Evolutionary conservation across 2,329 filamentous ascomycete genomes (phyloP).

Genomic region (Penicillium sp.): DNA sequence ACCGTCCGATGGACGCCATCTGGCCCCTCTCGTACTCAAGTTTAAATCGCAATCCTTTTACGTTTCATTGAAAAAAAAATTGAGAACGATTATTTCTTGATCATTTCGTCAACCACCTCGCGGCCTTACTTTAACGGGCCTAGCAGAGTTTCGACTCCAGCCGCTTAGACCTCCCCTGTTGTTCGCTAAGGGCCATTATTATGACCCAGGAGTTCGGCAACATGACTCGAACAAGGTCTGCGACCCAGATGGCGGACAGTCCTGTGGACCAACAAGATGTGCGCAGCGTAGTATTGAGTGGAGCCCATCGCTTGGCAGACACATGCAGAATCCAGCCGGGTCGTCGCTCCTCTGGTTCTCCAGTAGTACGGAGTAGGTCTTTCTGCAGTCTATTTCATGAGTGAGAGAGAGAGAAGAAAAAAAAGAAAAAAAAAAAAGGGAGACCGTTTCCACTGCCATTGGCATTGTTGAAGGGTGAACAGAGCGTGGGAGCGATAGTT

Average conservation of each 20-base stretch:
- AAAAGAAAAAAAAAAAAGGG: conserved; percentile 3
- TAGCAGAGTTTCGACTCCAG: not conserved
- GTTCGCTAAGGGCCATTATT: conserved; percentile 10
- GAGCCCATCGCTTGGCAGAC: conserved; percentile 7
- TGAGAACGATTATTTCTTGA: not conserved
- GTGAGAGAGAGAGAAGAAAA: no score
- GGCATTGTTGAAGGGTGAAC: not conserved
- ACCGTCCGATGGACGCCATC: conserved; percentile 1
- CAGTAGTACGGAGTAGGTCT: not conserved
- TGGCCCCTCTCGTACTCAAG: not conserved
- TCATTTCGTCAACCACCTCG: not conserved
- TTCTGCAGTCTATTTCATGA: not conserved
- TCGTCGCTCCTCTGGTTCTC: conserved; percentile 10
- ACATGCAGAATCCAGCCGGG: conserved; percentile 3
- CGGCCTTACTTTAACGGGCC: not conserved
- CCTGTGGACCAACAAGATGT: conserved; percentile 11
- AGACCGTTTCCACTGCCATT: conserved; percentile 13
- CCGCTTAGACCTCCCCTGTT: conserved; percentile 8
- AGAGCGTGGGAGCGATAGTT: conserved; percentile 7
- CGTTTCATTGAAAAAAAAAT: no score
- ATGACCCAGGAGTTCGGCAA: conserved; percentile 11
- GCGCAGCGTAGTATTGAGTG: conserved; percentile 9
- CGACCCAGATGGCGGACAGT: conserved; percentile 4
- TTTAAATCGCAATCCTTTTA: not conserved
- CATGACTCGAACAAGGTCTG: conserved; percentile 16